Evolutionary conservation across 257 asterid genomes (phyloP).

Genomic region (Rauvolfia tetraphylla): DNA sequence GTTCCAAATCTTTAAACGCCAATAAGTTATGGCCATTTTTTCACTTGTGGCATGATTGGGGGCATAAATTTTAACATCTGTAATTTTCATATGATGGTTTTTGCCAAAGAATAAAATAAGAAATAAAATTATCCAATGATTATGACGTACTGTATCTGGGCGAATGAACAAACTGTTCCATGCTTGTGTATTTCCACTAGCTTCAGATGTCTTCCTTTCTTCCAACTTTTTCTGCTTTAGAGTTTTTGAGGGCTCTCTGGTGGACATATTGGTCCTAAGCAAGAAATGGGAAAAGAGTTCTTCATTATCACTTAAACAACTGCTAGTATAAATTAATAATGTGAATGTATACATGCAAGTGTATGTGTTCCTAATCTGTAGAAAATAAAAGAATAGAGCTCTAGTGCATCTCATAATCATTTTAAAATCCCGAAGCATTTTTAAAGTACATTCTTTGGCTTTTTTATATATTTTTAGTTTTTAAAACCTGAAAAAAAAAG

Average conservation of each 20-base stretch:
- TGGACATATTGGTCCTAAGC: conserved; percentile 38
- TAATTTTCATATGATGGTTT: neutral
- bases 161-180: conserved; percentile 93
- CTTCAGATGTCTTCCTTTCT: conserved; percentile 81
- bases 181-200: conserved; percentile 76
- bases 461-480: neutral
- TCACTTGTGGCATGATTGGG: neutral
- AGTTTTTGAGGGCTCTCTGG: conserved; percentile 48
- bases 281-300: neutral
- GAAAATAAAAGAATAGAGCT: neutral
- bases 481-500: neutral
- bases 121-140: neutral
- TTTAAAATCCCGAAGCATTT: neutral
- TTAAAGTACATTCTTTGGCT: neutral
- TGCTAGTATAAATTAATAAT: neutral
- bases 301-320: neutral
- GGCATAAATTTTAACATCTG: neutral
- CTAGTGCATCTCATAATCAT: neutral
- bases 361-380: neutral
- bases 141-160: conserved; percentile 72
- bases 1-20: neutral
- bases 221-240: conserved; percentile 65
- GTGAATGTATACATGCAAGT: neutral
- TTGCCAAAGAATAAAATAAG: too few relatives aligned
- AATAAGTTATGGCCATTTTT: neutral